Base-by-base conservation (phyloP, 2,329 filamentous ascomycete genomes). In the Diplodia corticola region DNA sequence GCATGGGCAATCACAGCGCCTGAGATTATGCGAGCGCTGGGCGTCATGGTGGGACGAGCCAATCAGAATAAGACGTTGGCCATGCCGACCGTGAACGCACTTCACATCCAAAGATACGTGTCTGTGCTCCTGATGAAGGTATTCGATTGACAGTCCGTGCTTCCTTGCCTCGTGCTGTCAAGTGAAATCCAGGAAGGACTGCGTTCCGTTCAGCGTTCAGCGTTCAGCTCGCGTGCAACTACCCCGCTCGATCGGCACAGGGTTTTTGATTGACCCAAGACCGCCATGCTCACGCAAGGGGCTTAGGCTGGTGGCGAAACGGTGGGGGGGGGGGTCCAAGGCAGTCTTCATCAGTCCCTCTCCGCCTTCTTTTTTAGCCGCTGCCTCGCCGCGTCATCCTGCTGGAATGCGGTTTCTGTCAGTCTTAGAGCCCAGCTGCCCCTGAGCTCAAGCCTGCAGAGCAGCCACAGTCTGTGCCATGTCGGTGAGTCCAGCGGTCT, bases 351-450 rank as follows among this genome's bases (percentile, higher is more conserved):
- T 17, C n/a, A 26, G 57, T 33, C 37, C 40, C 20, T 46, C n/a
- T 61, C 28, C 40, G 40, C 57, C 40, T 49, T 61, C 9, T 35
- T 26, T 13, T 4, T 10, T 49, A 61, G 44, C n/a, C 40, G 28
- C 55, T 61, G 57, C 57, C 57, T 61, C 28, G 28, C 57, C 40
- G 55, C 57, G 44, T 60, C 55, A 48, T 30, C 24, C 24, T n/a
- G 17, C 13, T 28, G 33, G 22, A 22, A n/a, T 24, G 22, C 7
- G 22, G 17, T 15, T 28, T 28, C 15, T 35, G 33, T 35, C 33
- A 13, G 33, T 10, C 33, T 35, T 35, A 10, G 0, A 12, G 33
- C 1, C 33, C 33, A 9, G 33, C 35, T 9, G 53, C 6, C 22
- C 33, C 35, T 28, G 13, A 20, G n/a, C n/a, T 9, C 17, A n/a